Evolutionary conservation across 192 early-diverging fungal species (phyloP).

Genomic region (Dissophora globulifera): DNA sequence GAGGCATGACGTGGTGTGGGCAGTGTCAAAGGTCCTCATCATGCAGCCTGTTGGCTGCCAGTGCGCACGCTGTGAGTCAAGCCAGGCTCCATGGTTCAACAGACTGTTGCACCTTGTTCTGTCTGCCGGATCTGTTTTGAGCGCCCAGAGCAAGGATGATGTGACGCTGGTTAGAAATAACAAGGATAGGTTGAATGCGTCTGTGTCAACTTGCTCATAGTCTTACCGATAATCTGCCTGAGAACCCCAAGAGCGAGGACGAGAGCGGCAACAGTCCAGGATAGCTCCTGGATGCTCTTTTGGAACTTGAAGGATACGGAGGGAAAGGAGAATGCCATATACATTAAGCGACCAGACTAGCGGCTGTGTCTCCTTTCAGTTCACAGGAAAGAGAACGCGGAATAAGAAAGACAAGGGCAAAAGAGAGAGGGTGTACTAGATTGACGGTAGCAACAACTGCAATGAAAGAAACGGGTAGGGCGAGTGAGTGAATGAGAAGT

Average conservation of each 20-base stretch:
- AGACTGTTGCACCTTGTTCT: slow-evolving; percentile 54
- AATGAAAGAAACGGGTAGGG: no score
- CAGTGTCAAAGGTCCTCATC: slow-evolving; percentile 61
- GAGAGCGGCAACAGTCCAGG: slow-evolving; percentile 4
- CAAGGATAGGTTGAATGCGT: no score
- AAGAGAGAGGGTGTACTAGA: no score
- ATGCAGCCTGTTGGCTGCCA: slow-evolving; percentile 75
- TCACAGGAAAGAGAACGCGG: no score
- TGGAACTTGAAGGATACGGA: no score
- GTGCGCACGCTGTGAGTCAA: slow-evolving; percentile 46
- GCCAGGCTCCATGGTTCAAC: slow-evolving; percentile 58
- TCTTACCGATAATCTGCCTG: slow-evolving; percentile 17
- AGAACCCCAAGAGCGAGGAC: slow-evolving; percentile 11
- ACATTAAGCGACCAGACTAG: slow-evolving; percentile 12
- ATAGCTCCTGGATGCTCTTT: slow-evolving; percentile 6
- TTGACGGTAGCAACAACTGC: no score
- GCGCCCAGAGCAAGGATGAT: no score
- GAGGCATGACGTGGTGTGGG: slow-evolving; percentile 61
- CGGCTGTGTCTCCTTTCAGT: no score
- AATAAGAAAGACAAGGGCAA: no score
- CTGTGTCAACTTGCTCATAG: neutral
- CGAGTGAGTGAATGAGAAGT: no score
- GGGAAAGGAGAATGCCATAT: neutral
- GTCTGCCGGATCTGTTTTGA: slow-evolving; percentile 53
- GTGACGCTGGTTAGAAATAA: no score